Evolutionary conservation across 768 basidiomycete genomes (phyloP), one percentile per base, ranked within the genome.

Genomic region (Leccinum truebloodii): DNA sequence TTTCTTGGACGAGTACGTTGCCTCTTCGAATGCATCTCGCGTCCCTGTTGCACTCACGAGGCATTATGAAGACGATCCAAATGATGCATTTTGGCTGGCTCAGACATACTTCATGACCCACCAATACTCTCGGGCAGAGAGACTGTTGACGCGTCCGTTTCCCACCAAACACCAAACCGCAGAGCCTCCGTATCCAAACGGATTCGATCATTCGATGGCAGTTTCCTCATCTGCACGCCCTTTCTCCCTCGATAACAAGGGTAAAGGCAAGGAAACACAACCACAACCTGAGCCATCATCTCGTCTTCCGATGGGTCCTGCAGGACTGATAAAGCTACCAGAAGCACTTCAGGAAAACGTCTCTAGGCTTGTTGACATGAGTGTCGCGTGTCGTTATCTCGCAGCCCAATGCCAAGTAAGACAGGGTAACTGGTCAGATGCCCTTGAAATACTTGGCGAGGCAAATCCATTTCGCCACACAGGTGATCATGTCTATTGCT

Each of bases 51-150:
- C 59, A 59, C 62, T 57, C 46, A 63, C 32, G 14, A 18, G 37
- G 3, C 39, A 28, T 24, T 52, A 28, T 51, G 28, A 67, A 96
- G 96, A 88, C 63, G 94, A 98, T 69, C 89, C 95, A 32, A 97
- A 98, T 71, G 97, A 99, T 75, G 97, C 95, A 13, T 98, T 99
- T 76, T 99, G 97, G 97, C 85, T 99, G 22, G 95, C 97, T 3
- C 97, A 99, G 73, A 94, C 92, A 0, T 94, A 95, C 75, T 99
- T 98, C 73, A 90, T 95, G 80, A 95, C 90, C 3, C 88, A 95
- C 67, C 93, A 97, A 62, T 98, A 96, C 75, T 88, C 94, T 8
- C 91, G 95, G 52, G 95, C 97, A 10, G 94, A 98, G 73, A 85
- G 89, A 51, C 80, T 99, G 28, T 83, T 99, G 51, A 94, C 89